Evolutionary conservation across 169 alveolate genomes (phyloP).

Genomic region (Perkinsus marinus): DNA sequence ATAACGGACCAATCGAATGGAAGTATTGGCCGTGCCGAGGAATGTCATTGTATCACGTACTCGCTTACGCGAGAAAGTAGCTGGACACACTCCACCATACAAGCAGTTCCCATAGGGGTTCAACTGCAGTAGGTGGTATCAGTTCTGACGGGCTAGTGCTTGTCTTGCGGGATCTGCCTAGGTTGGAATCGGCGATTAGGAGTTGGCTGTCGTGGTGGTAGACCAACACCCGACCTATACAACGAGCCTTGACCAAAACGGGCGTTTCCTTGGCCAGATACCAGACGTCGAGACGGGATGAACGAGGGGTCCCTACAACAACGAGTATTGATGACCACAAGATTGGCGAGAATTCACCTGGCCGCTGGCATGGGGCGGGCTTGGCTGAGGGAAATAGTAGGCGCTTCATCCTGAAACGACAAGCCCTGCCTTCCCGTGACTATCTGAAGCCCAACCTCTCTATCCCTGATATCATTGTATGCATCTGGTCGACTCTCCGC

Average conservation of each 20-base stretch:
- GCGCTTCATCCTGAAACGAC: background rate
- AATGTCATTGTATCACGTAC: background rate
- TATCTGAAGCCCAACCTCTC: background rate
- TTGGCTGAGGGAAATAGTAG: background rate
- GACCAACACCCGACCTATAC: background rate
- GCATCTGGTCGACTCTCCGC: background rate
- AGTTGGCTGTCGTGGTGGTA: background rate
- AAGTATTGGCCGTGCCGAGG: background rate
- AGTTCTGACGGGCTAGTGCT: background rate
- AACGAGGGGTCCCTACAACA: background rate
- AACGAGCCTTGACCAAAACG: background rate
- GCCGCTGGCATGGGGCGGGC: background rate
- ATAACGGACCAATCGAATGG: background rate
- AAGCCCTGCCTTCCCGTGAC: background rate
- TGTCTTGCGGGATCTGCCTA: background rate
- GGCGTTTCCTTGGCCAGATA: background rate
- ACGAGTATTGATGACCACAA: too few relatives aligned
- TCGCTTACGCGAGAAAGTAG: background rate
- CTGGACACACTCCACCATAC: background rate
- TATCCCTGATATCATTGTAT: background rate
- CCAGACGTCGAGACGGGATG: background rate
- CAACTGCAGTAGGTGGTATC: background rate
- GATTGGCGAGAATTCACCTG: too few relatives aligned
- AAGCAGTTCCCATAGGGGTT: background rate
- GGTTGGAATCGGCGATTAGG: background rate